phyloP scores from a whole-genome alignment of 148 eudicot species.

The Arctostaphylos glauca region DNA sequence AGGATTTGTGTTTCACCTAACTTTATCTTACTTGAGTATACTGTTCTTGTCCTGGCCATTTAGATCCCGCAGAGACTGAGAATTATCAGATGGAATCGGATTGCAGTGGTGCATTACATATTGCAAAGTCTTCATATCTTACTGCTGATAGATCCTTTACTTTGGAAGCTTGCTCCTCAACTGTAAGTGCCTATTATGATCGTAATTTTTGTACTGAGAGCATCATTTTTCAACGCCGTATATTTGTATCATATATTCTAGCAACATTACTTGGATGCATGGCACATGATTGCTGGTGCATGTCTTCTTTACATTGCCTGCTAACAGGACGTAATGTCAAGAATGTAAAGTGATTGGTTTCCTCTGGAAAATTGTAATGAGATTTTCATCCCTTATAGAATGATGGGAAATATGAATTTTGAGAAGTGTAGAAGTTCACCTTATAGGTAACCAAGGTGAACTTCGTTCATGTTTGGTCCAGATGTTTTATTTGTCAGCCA shows the following conservation, averaged over 20 bases:
- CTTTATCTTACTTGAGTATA: not conserved
- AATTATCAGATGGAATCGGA: slow-evolving; percentile 11
- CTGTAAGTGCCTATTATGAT: slow-evolving; percentile 42
- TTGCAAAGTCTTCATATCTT: slow-evolving; percentile 5
- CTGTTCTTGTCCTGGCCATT: slow-evolving; percentile 39
- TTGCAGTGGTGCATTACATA: slow-evolving; percentile 7
- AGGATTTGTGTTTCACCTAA: not conserved
- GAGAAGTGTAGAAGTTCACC: not conserved
- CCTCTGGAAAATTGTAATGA: not conserved
- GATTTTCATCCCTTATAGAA: not conserved
- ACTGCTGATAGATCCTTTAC: slow-evolving; percentile 22
- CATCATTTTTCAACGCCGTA: not conserved
- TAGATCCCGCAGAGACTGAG: slow-evolving; percentile 16
- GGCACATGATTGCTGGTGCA: not conserved
- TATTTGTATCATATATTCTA: not conserved
- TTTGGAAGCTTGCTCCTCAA: slow-evolving; percentile 37
- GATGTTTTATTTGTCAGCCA: slow-evolving; percentile 3
- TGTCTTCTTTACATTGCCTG: not conserved
- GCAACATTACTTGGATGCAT: not conserved
- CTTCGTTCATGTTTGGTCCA: not conserved
- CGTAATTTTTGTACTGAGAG: not conserved
- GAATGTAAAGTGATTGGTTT: not conserved
- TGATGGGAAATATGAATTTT: not conserved
- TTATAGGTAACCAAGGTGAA: not conserved
- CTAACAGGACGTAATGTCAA: not conserved